Evolutionary conservation across 306 rosid genomes (phyloP), one percentile per base, ranked within the genome.

Genomic region (Cucumis hystrix): DNA sequence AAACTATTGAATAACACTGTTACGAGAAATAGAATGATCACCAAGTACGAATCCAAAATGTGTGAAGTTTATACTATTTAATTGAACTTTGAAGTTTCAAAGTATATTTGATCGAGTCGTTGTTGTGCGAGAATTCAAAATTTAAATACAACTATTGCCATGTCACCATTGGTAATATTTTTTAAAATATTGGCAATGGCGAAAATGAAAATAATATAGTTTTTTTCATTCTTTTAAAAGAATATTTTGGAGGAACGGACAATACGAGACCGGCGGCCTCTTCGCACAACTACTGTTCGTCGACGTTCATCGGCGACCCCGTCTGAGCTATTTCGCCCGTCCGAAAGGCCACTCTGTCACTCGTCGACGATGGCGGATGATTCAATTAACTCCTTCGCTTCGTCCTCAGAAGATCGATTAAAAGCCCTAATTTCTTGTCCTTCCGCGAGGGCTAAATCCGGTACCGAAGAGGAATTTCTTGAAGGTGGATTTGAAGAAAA

Each of bases 321-420:
- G 51, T 35, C 23, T 64, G 47, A 64, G 17, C 23, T 64, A 21
- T 17, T 4, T 64, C 71, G 41, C 23, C 72, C 8, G 14, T 37
- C 71, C 49, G 30, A 28, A 28, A 1, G 49, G 72, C 28, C 72
- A 25, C 75, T 23, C 49, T 5, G 25, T 25, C 49, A 14, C 78
- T 35, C 33, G 18, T 56, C 73, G 21, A 20, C 79, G 45, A 89
- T 89, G 91, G 84, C 85, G 74, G 16, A 68, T 13, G 83, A 67
- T 73, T 65, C 81, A 47, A 62, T 35, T 51, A 28, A 37, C 47
- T 56, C 72, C 40, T 62, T 20, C 5, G 14, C 77, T 10, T 28
- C 30, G 30, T 41, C 88, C 58, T 79, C 88, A 12, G 80, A 66
- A 60, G 88, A 90, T 80, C 91, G 89, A 39, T 79, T 28, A 49